phyloP scores from a whole-genome alignment of 257 asterid species.

The Euphrasia confusa region DNA sequence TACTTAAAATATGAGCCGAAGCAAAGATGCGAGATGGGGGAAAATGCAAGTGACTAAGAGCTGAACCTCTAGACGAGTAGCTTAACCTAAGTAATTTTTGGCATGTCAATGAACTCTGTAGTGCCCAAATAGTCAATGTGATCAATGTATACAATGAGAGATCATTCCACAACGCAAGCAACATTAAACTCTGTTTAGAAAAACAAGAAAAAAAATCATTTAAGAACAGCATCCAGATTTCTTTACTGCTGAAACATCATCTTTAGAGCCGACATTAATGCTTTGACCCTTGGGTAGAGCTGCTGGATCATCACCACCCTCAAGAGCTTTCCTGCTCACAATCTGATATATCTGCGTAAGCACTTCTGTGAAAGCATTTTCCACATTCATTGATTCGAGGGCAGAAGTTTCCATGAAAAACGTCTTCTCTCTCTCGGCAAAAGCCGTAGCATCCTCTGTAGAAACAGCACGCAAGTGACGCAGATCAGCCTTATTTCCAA shows the following conservation, averaged over 20 bases:
- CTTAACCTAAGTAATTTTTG: not conserved
- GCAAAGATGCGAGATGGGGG: too few relatives aligned
- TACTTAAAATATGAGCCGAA: too few relatives aligned
- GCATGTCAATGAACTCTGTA: not conserved
- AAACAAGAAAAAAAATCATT: slow-evolving; percentile 2
- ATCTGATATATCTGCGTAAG: slow-evolving; percentile 53
- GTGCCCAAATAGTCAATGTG: not conserved
- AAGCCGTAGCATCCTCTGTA: slow-evolving; percentile 57
- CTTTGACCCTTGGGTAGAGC: slow-evolving; percentile 60
- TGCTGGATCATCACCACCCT: slow-evolving; percentile 45
- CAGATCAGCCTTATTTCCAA: slow-evolving; percentile 66
- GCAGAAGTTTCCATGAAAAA: slow-evolving; percentile 77
- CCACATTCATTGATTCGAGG: slow-evolving; percentile 65
- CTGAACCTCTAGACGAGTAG: not conserved
- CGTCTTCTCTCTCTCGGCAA: slow-evolving; percentile 53
- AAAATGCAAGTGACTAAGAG: not conserved
- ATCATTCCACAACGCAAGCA: slow-evolving; percentile 14
- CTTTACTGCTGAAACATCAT: slow-evolving; percentile 69
- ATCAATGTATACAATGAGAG: slow-evolving; percentile 21
- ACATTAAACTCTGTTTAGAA: slow-evolving; percentile 1
- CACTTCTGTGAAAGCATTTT: slow-evolving; percentile 69
- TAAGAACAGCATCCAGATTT: slow-evolving; percentile 65
- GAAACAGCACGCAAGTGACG: slow-evolving; percentile 69
- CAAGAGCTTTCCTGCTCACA: slow-evolving; percentile 61
- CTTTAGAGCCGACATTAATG: slow-evolving; percentile 48